Evolutionary conservation across 2,329 filamentous ascomycete species (phyloP).

Genomic region (Chrysoporthe puriensis): DNA sequence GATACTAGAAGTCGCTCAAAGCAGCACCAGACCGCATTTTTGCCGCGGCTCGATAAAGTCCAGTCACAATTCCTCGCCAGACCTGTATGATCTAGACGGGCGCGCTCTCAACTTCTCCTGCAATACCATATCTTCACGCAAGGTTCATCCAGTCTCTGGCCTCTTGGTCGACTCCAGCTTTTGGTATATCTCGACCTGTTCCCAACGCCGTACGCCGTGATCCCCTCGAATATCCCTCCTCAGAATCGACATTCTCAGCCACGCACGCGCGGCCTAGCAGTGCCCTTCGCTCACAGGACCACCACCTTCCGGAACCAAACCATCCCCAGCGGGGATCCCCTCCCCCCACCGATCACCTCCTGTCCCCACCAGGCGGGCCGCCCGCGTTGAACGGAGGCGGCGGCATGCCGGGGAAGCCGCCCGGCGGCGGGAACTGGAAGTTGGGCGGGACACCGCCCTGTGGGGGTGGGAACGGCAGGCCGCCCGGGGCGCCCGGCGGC

Average conservation of each 20-base stretch:
- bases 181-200: constrained; percentile 12
- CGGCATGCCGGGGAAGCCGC: constrained; percentile 44
- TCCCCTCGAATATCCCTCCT: neutral
- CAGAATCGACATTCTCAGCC: neutral
- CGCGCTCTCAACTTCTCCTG: neutral
- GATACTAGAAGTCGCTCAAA: neutral
- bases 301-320: too few species aligned
- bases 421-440: constrained; percentile 48
- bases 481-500: constrained; percentile 37
- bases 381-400: constrained; percentile 47
- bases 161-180: neutral
- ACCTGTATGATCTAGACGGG: neutral
- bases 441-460: constrained; percentile 48
- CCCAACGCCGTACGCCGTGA: constrained; percentile 26
- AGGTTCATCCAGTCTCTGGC: neutral
- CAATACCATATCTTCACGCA: neutral
- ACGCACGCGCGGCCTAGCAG: neutral
- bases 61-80: neutral
- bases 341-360: constrained; percentile 37
- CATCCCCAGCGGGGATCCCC: neutral
- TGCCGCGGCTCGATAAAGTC: neutral
- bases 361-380: constrained; percentile 46
- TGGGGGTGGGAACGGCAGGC: constrained; percentile 32
- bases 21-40: neutral
- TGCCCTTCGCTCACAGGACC: too few species aligned